Evolutionary conservation across 148 eudicot species (phyloP), one percentile per base, ranked within the genome.

Genomic region (Spergularia bocconei): DNA sequence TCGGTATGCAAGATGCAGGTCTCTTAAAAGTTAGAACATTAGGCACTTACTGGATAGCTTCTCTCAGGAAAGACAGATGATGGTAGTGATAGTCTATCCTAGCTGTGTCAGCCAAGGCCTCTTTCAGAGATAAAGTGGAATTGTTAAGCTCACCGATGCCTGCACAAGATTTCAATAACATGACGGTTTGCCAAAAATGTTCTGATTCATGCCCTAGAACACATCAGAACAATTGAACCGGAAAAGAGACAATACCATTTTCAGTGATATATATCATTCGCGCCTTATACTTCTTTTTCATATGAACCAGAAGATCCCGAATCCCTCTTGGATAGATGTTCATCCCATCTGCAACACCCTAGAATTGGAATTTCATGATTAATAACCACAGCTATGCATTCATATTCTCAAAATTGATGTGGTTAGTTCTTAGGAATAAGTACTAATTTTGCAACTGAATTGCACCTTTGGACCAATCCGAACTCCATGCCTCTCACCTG

Each of bases 21-120:
- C 17, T 9, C 29, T 68, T 23, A 5, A 48, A 20, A 3, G 25
- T 68, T 23, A 5, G 23, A 20, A 3, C 13, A 9, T 9, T 5
- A 75, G 74, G 71, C 19, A 79, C 84, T 84, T 71, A 84, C 86
- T 71, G 60, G 63, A 84, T 80, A 15, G 86, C 82, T 41, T 61
- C 63, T 48, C 71, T 75, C 17, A 84, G 57, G 72, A 58, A 84
- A 36, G 70, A 68, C 48, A 84, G 56, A 78, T 84, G 86, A 8
- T 73, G 68, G 44, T 77, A 60, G 14, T 74, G 76, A 71, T 73
- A 84, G 17, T 78, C 64, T 47, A 80, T 75, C 68, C 86, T 80
- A 20, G n/a, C 25, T 4, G 67, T 54, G 55, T 84, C 86, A 13
- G 3, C 38, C 11, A 80, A 54, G 53, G 81, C 75, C 56, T 80